Percentiles rank a stretch among this genome's conserved stretches.
phyloP scores from a whole-genome alignment of 2,329 filamentous ascomycete species.

The Fusarium illudens region DNA sequence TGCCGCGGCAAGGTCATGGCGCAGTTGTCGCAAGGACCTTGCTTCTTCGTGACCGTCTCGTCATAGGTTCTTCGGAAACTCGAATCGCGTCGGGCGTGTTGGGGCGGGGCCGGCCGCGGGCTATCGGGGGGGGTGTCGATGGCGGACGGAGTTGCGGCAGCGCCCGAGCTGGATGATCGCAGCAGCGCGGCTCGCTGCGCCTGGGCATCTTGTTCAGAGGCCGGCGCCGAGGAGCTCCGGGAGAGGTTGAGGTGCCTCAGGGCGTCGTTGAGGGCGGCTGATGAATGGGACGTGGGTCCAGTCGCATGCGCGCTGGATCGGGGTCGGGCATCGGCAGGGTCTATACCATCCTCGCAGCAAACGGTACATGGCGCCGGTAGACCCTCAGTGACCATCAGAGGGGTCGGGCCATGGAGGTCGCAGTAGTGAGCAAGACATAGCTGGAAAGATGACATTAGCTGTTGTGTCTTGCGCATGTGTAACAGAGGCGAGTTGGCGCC shows the following conservation, averaged over 20 bases:
- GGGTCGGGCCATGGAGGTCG: conserved; percentile 74
- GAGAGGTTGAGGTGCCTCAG: conserved; percentile 58
- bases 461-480: conserved; percentile 42
- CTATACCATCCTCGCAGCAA: conserved; percentile 60
- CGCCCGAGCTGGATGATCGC: conserved; percentile 50
- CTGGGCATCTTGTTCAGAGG: conserved; percentile 56
- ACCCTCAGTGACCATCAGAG: conserved; percentile 74
- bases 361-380: conserved; percentile 67
- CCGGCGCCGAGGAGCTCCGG: conserved; percentile 54
- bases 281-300: conserved; percentile 45
- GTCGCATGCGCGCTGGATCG: conserved; percentile 52
- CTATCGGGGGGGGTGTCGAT: conserved; percentile 68
- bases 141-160: conserved; percentile 50
- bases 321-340: conserved; percentile 47
- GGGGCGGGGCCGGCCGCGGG: conserved; percentile 54
- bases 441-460: conserved; percentile 58
- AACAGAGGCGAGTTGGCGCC: conserved; percentile 11
- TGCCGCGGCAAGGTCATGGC: too few relatives aligned
- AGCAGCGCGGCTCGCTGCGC: conserved; percentile 53
- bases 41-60: conserved; percentile 69
- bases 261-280: conserved; percentile 56
- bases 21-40: conserved; percentile 73
- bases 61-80: conserved; percentile 71
- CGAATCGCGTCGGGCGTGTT: conserved; percentile 60
- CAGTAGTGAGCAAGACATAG: conserved; percentile 76